Conservation (phyloP, 2,329 filamentous ascomycete species). For the Fusarium citri region DNA sequence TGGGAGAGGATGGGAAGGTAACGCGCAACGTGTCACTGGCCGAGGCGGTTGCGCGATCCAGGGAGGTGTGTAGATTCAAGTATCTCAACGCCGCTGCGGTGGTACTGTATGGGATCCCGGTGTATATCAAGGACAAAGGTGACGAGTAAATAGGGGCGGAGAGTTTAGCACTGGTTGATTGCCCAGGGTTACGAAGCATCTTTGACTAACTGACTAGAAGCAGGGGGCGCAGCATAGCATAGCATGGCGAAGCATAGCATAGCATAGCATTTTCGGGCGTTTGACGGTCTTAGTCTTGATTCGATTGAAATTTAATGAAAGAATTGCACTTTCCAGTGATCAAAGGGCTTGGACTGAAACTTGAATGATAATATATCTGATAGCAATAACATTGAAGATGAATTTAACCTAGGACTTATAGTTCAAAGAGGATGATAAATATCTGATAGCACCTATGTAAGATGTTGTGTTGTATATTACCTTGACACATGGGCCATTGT, state of each 20-base stretch:
- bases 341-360: not conserved
- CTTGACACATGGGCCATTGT: not conserved
- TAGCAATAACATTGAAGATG: no score
- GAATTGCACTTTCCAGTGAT: slow-evolving; percentile 7
- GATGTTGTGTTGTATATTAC: not conserved
- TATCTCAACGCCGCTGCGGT: slow-evolving; percentile 95
- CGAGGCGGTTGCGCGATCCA: slow-evolving; percentile 82
- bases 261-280: slow-evolving; percentile 36
- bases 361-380: not conserved
- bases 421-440: no score
- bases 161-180: slow-evolving; percentile 10
- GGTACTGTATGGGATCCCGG: slow-evolving; percentile 94
- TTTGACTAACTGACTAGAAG: slow-evolving; percentile 11
- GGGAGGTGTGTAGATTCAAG: slow-evolving; percentile 83
- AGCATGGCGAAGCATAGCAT: slow-evolving; percentile 12
- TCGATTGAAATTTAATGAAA: slow-evolving; percentile 26
- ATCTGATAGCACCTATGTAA: not conserved
- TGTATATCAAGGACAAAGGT: slow-evolving; percentile 70
- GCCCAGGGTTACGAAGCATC: slow-evolving; percentile 15
- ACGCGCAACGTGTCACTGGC: slow-evolving; percentile 69
- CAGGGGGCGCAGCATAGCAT: slow-evolving; percentile 23
- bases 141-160: slow-evolving; percentile 35
- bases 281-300: slow-evolving; percentile 23
- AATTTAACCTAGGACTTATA: no score
- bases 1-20: slow-evolving; percentile 41